Evolutionary conservation across 2,329 filamentous ascomycete genomes (phyloP).

Genomic region (Thyridium curvatum): DNA sequence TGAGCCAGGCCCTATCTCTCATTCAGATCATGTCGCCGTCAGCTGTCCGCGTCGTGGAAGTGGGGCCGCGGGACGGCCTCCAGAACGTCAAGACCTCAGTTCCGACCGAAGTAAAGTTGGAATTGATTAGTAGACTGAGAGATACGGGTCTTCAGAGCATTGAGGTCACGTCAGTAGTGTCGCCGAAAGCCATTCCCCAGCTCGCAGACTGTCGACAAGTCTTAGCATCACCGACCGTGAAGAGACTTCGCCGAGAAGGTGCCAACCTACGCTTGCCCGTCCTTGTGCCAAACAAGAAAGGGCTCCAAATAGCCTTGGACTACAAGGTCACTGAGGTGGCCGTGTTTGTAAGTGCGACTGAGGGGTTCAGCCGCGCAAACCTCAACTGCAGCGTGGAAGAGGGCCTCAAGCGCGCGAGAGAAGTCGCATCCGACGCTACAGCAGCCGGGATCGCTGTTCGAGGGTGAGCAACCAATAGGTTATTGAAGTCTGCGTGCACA

Average conservation of each 20-base stretch:
- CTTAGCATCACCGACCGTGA: conserved; percentile 19
- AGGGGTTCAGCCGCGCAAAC: conserved; percentile 51
- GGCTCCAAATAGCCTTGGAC: conserved; percentile 34
- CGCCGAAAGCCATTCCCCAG: conserved; percentile 63
- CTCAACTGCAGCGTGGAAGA: conserved; percentile 53
- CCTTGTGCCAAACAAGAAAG: conserved; percentile 48
- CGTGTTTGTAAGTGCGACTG: conserved; percentile 54
- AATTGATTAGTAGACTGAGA: conserved; percentile 52
- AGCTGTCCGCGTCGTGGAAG: conserved; percentile 50
- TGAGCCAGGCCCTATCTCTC: too few species aligned
- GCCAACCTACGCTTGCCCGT: conserved; percentile 9
- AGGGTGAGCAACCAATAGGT: too few species aligned
- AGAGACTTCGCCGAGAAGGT: conserved; percentile 2
- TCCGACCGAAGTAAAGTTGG: conserved; percentile 53
- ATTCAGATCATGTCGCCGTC: too few species aligned
- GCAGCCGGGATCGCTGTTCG: too few species aligned
- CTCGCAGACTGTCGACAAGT: conserved; percentile 50
- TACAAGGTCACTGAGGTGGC: conserved; percentile 24
- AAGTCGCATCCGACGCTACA: conserved; percentile 30
- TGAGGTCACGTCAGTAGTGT: conserved; percentile 62
- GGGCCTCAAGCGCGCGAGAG: conserved; percentile 41
- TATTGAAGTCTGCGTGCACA: too few species aligned
- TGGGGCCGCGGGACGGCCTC: conserved; percentile 62
- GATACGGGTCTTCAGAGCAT: conserved; percentile 53
- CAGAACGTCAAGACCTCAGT: conserved; percentile 61